Base-by-base conservation (phyloP, 2,329 filamentous ascomycete species). In the Blastomyces silverae region DNA sequence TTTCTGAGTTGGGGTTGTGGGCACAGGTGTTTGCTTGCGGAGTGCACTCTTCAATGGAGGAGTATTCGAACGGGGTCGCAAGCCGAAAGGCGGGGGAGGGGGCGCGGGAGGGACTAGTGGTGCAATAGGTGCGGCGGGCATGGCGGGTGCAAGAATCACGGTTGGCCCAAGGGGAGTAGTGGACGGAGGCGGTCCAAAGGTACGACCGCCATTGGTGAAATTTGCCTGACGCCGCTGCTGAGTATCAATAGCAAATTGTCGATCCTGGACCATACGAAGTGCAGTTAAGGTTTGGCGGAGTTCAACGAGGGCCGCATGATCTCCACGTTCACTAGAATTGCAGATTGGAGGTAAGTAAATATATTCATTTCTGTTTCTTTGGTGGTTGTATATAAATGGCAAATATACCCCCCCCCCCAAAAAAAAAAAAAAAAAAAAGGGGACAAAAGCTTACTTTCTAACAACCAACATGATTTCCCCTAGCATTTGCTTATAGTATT, bases 401-500 rank as follows among this genome's bases (percentile, higher is more conserved):
- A 17, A 50, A 50, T 50, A 6, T 10, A 11, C 20, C 28, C n/a
- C n/a, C n/a, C n/a, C n/a, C n/a, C n/a, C n/a, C n/a, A 31, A 2
- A 31, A 2, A 31, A 31, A 31, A 31, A 31, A 31, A 31, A 31
- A 2, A 31, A 31, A 34, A 34, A 28, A 34, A 34, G 34, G 52
- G 61, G 56, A 48, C 28, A 46, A 52, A 48, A 68, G 1, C 78
- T 70, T 76, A 84, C 83, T 78, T 78, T 73, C 76, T 78, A 65
- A 83, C 68, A 61, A 78, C 72, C 67, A 79, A 76, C 72, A 73
- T 67, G 69, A 82, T 69, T 62, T 77, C 77, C 60, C 79, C 74
- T 52, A 85, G 70, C 69, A 84, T 83, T 8, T 75, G 73, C 62
- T 79, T 78, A 70, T 84, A 85, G 66, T 79, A 77, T 42, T 80